Evolutionary conservation across 169 alveolate species (phyloP).

Genomic region (Plasmodium vinckei): DNA sequence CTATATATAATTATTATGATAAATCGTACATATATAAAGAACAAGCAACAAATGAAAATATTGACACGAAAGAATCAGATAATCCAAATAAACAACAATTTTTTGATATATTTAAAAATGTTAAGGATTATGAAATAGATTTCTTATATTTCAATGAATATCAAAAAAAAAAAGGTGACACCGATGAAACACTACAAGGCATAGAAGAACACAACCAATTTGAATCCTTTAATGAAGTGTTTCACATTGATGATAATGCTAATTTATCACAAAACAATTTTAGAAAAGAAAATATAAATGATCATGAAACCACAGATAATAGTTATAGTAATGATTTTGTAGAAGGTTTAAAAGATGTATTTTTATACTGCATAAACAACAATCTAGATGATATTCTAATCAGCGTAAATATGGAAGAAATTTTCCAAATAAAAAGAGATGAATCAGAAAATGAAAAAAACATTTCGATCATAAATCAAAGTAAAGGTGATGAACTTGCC

Average conservation of each 20-base stretch:
- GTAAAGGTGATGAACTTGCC: background rate
- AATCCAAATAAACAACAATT: background rate
- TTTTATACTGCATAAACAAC: conserved; percentile 35
- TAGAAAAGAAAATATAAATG: background rate
- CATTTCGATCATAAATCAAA: background rate
- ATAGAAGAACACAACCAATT: conserved; percentile 24
- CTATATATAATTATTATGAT: conserved; percentile 52
- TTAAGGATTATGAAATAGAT: conserved; percentile 52
- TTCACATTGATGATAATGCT: background rate
- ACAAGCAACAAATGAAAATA: conserved; percentile 3
- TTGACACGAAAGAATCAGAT: background rate
- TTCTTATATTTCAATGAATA: conserved; percentile 58
- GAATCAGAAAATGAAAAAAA: conserved; percentile 3
- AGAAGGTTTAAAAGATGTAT: conserved; percentile 16
- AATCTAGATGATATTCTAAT: conserved; percentile 19
- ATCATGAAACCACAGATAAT: background rate
- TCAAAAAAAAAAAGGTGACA: conserved; percentile 3
- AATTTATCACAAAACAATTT: background rate
- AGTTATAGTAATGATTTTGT: background rate
- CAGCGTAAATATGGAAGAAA: conserved; percentile 19
- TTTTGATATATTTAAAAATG: conserved; percentile 67
- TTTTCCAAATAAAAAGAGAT: background rate
- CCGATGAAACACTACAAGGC: conserved; percentile 22
- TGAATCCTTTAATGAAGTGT: conserved; percentile 33
- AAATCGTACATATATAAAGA: conserved; percentile 31